Evolutionary conservation across 1,139 yeast species (phyloP).

Genomic region (Ashbya aceris): DNA sequence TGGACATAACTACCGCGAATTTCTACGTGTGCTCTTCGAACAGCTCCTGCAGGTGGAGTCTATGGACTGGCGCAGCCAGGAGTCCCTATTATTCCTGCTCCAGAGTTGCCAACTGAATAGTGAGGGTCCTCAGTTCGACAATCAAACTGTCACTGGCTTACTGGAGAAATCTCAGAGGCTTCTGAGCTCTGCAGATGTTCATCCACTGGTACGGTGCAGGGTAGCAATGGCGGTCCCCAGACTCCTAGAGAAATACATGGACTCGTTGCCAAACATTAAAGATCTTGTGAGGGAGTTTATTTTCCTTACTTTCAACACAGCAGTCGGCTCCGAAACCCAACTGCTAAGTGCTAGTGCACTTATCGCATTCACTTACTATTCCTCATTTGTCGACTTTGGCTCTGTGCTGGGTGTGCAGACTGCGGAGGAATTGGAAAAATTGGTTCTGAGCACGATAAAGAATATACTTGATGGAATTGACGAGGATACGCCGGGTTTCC

Average conservation of each 20-base stretch:
- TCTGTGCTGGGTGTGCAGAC: conserved; percentile 19
- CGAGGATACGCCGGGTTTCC: conserved; percentile 71
- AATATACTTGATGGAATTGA: conserved; percentile 54
- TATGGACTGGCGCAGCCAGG: conserved; percentile 26
- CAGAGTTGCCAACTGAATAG: conserved; percentile 21
- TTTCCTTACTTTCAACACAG: conserved; percentile 30
- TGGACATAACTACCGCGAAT: background rate
- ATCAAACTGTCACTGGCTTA: conserved; percentile 1
- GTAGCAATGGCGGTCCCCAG: conserved; percentile 45
- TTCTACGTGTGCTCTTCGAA: background rate
- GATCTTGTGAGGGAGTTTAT: conserved; percentile 36
- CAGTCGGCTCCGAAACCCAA: conserved; percentile 18
- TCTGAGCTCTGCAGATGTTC: background rate
- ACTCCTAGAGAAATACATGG: conserved; percentile 44
- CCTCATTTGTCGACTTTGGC: conserved; percentile 38
- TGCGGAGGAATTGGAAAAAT: conserved; percentile 28
- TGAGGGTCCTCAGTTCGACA: conserved; percentile 9
- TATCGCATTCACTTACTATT: conserved; percentile 47
- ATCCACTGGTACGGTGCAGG: conserved; percentile 33
- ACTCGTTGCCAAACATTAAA: conserved; percentile 29
- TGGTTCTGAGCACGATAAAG: conserved; percentile 33
- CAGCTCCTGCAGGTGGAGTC: conserved; percentile 3
- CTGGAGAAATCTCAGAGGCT: background rate
- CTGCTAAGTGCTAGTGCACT: conserved; percentile 40
- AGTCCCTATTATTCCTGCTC: conserved; percentile 27